Evolutionary conservation across 305 asterid species (phyloP).

Genomic region (Fraxinus sp.): DNA sequence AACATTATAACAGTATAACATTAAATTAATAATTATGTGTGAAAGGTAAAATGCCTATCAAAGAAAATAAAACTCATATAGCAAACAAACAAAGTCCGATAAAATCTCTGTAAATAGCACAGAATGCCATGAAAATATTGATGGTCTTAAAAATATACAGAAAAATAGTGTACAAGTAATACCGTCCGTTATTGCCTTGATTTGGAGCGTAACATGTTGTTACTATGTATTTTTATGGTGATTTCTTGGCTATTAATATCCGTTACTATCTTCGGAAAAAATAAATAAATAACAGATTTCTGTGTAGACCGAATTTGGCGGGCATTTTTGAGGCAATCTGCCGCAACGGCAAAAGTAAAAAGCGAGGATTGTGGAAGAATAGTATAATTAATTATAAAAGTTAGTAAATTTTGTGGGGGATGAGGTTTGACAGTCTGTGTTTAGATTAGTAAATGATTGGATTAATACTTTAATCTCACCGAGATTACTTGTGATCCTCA

Average conservation of each 20-base stretch:
- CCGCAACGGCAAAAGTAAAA: conserved; percentile 34
- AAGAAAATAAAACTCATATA: background rate
- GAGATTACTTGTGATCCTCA: too few relatives aligned
- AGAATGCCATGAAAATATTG: conserved; percentile 24
- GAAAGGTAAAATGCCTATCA: background rate
- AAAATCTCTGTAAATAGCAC: conserved; percentile 38
- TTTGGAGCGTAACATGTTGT: conserved; percentile 67
- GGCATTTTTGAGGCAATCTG: conserved; percentile 23
- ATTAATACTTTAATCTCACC: too few relatives aligned
- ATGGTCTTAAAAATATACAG: conserved; percentile 18
- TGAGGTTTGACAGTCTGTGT: too few relatives aligned
- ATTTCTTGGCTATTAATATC: conserved; percentile 40
- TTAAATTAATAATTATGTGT: background rate
- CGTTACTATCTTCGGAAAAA: conserved; percentile 34
- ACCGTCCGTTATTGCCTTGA: conserved; percentile 56
- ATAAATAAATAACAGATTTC: background rate
- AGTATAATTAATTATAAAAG: background rate
- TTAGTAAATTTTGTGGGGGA: too few relatives aligned
- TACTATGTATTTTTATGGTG: conserved; percentile 14
- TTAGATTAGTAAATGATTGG: too few relatives aligned
- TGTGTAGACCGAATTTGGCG: conserved; percentile 51
- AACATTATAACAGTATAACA: background rate
- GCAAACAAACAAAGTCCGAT: conserved; percentile 35
- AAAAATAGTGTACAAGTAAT: conserved; percentile 16
- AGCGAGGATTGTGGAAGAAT: background rate